A percentile compares a stretch with the other conserved stretches of the same genome.
Conservation (phyloP, 192 early-diverging fungal genomes). For the Thamnidium elegans region DNA sequence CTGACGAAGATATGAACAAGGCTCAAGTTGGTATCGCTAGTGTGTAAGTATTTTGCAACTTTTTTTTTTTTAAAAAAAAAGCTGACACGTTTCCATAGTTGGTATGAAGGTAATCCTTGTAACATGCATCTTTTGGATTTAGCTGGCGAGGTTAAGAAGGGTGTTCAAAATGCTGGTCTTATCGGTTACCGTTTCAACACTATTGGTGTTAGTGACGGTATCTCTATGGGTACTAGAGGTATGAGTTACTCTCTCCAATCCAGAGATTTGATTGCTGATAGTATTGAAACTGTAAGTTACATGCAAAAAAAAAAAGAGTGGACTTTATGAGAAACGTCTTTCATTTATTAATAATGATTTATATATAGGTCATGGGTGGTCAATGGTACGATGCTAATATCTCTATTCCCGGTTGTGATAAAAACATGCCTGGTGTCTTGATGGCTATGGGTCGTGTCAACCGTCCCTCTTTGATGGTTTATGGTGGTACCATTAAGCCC, state of each 20-base stretch:
- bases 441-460: constrained; percentile 97
- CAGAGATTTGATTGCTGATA: constrained; percentile 98
- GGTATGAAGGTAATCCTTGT: constrained; percentile 99
- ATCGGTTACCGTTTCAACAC: constrained; percentile 98
- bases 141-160: constrained; percentile 85
- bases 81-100: constrained; percentile 39
- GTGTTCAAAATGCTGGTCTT: constrained; percentile 84
- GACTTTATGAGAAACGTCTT: too few relatives aligned
- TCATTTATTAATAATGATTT: neutral
- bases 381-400: constrained; percentile 99
- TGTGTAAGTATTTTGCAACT: constrained; percentile 77
- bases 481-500: constrained; percentile 94
- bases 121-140: constrained; percentile 98
- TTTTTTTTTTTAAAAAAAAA: neutral
- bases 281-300: constrained; percentile 86
- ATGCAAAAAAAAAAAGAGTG: too few relatives aligned
- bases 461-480: constrained; percentile 96
- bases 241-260: constrained; percentile 98
- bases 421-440: constrained; percentile 98
- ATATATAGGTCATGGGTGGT: constrained; percentile 78
- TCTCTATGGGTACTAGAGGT: constrained; percentile 94
- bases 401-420: constrained; percentile 89
- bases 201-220: constrained; percentile 95
- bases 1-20: constrained; percentile 74
- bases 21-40: constrained; percentile 95